Conservation (phyloP, 2,329 filamentous ascomycete genomes). For the Ceratocystis eucalypticola region DNA sequence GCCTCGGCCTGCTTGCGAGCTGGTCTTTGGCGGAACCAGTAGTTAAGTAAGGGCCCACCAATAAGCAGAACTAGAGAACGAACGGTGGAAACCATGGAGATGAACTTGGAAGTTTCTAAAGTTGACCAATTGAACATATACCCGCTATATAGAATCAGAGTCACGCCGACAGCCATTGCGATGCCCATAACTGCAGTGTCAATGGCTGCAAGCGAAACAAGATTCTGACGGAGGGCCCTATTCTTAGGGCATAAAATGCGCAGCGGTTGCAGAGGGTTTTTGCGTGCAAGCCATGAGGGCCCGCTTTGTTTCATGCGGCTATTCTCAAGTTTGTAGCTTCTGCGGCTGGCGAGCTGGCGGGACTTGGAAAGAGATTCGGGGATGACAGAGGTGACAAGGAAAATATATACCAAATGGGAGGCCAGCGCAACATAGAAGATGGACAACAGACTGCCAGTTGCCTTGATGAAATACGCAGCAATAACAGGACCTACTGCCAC, state of each 20-base stretch:
- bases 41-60: conserved; percentile 63
- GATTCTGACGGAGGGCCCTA: conserved; percentile 55
- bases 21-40: conserved; percentile 51
- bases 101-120: conserved; percentile 64
- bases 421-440: conserved; percentile 71
- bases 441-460: conserved; percentile 59
- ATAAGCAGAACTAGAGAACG: conserved; percentile 64
- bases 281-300: conserved; percentile 28
- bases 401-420: conserved; percentile 60
- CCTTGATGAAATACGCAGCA: conserved; percentile 65
- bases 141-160: conserved; percentile 72
- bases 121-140: conserved; percentile 72
- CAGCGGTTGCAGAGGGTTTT: conserved; percentile 64
- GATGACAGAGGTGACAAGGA: conserved; percentile 55
- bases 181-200: conserved; percentile 74
- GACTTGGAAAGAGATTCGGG: conserved; percentile 74
- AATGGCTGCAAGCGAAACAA: conserved; percentile 65
- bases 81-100: conserved; percentile 63
- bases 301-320: conserved; percentile 22
- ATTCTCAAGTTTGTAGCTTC: conserved; percentile 43
- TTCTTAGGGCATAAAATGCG: conserved; percentile 37
- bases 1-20: conserved; percentile 27
- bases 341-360: conserved; percentile 55
- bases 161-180: conserved; percentile 63
- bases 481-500: conserved; percentile 75